Conservation (phyloP, 768 basidiomycete genomes). For the Leccinum variicolor region DNA sequence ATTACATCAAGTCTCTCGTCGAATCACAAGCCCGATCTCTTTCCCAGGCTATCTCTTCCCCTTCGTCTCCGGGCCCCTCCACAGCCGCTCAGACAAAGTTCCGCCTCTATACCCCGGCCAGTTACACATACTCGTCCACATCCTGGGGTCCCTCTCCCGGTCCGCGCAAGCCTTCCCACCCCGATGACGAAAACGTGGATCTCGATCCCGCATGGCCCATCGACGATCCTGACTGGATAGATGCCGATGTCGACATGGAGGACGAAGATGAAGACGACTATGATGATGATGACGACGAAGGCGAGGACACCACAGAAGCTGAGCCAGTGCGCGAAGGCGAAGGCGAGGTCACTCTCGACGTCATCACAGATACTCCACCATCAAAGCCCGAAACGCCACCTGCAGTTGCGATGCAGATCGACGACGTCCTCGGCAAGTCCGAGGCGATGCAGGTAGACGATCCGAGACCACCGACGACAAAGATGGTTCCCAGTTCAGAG, state of each 20-base stretch:
- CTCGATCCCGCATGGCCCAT: conserved; percentile 15
- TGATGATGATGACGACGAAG: conserved; percentile 32
- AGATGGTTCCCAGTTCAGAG: background rate
- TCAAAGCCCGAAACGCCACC: conserved; percentile 1
- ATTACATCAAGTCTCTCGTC: conserved; percentile 33
- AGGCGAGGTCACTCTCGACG: conserved; percentile 13
- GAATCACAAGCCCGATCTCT: conserved; percentile 24
- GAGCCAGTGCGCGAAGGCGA: conserved; percentile 14
- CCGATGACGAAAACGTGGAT: conserved; percentile 21
- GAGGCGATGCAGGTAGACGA: background rate
- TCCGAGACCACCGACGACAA: background rate
- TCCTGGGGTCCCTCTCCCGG: conserved; percentile 16
- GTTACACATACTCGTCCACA: conserved; percentile 29
- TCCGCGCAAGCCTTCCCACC: conserved; percentile 9
- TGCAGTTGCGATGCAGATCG: conserved; percentile 2
- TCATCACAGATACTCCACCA: conserved; percentile 2
- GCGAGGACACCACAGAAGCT: conserved; percentile 19
- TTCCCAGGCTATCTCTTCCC: background rate
- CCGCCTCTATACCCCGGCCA: conserved; percentile 31
- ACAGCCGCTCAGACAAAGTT: conserved; percentile 21
- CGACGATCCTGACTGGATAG: conserved; percentile 26
- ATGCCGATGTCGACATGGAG: conserved; percentile 29
- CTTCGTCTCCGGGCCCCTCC: conserved; percentile 1
- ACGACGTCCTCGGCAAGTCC: background rate
- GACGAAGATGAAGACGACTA: conserved; percentile 32